Base-by-base conservation (phyloP, 306 rosid genomes). In the Pueraria montana region DNA sequence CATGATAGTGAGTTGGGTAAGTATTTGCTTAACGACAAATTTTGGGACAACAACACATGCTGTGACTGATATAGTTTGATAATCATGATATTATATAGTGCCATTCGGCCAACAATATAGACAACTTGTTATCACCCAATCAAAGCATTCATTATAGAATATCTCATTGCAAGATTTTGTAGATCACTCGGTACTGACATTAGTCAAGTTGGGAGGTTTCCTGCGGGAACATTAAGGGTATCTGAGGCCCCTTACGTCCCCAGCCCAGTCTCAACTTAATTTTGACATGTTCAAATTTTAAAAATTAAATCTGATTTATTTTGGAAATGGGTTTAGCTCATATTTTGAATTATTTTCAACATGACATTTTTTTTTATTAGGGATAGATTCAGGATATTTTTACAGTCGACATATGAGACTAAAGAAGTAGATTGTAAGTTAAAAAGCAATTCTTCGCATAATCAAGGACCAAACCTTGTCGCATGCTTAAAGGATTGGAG, bases 41-140 rank as follows among this genome's bases (percentile, higher is more conserved):
- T 18, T 66, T 13, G 30, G 40, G 67, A 67, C 65, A 66, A 14
- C 8, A 79, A 66, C 72, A 26, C 34, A 61, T 36, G 74, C 18
- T 66, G 50, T 38, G 66, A 79, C 43, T 67, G 36, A 34, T 78
- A 34, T 45, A 3, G 46, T 77, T 77, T 18, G 34, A 63, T 63
- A 14, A 26, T 77, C 45, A 76, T 42, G 46, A 78, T 78, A n/a
- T 46, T 63, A 65, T 66, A 13, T 50, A n/a, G 74, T 23, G 46
- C 53, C 17, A 66, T 65, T 49, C 24, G 17, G 56, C 53, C 66
- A 79, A 23, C 76, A 66, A 79, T 2, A 6, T 49, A 23, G 27
- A 38, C 76, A 20, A 32, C 1, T 5, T 48, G 43, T 36, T 79
- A 79, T 66, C 12, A 66, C 5, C 40, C 34, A 65, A 78, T 11